phyloP scores from a whole-genome alignment of 805 yeast species.

The Priceomyces melissophilus region DNA sequence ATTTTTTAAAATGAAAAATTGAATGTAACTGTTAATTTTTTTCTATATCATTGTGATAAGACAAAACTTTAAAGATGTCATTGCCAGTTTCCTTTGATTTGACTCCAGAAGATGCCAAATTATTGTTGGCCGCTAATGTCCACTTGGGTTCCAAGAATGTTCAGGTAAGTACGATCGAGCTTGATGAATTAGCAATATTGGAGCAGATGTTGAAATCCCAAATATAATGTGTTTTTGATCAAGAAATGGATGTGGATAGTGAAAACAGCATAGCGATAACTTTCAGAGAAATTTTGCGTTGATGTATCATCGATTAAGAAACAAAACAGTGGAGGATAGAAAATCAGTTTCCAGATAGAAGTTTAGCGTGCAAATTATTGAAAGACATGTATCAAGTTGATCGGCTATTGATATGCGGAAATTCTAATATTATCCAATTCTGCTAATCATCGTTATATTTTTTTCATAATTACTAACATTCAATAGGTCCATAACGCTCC shows the following conservation, averaged over 20 bases:
- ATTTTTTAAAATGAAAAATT: constrained; percentile 4
- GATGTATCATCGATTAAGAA: neutral
- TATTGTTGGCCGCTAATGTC: constrained; percentile 98
- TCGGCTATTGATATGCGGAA: neutral
- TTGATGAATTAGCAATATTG: neutral
- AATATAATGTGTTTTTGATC: neutral
- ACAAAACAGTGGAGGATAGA: neutral
- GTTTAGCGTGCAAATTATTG: no score
- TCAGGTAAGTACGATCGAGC: constrained; percentile 65
- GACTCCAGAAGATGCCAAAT: constrained; percentile 98
- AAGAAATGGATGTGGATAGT: neutral
- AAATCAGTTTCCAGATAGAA: neutral
- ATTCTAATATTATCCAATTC: neutral
- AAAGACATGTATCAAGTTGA: no score
- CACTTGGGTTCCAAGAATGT: constrained; percentile 99
- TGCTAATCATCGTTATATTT: neutral
- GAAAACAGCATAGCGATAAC: neutral
- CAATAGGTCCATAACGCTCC: constrained; percentile 89
- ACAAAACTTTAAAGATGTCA: constrained; percentile 49
- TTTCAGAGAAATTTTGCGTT: neutral
- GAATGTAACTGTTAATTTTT: constrained; percentile 6
- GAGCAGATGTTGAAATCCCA: neutral
- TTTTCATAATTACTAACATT: constrained; percentile 15
- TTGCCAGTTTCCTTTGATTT: constrained; percentile 86
- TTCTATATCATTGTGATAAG: constrained; percentile 7